Base-by-base conservation (phyloP, 2,329 filamentous ascomycete genomes). In the Leptographium galeiforme region DNA sequence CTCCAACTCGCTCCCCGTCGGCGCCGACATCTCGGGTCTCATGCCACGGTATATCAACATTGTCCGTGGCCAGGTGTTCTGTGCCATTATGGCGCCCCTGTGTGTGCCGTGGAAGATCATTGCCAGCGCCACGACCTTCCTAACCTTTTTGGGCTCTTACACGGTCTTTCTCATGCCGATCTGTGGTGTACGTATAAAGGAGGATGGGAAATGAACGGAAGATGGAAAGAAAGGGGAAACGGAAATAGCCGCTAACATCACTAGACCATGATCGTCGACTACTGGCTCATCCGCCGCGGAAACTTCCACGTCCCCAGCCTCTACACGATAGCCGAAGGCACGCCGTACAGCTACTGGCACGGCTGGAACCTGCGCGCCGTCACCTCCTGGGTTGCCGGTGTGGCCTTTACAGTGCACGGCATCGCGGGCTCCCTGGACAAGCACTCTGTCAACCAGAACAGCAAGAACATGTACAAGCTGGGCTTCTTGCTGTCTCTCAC, bases 101-200 rank as follows among this genome's bases (percentile, higher is more conserved):
- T 61, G 70, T 7, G 64, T 69, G 13, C 70, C 70, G 0, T 73
- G 71, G 71, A 63, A 70, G 43, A 63, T 74, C 3, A 63, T 73
- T 48, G 63, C 64, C 32, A 68, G 62, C 2, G 70, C 70, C 1
- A 56, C 61, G 13, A 64, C 63, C 12, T 71, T 73, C 56, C 58
- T 72, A 1, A 72, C 68, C 6, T 73, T 73, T 56, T 59, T 73
- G 1, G 64, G 65, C 7, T 66, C 63, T 2, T 72, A 72, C 55
- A 63, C 64, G 8, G 64, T 69, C 49, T 72, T 73, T 59, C 60
- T 72, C 55, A 66, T 65, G 50, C 70, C 71, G 0, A 63, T 72
- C 25, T 60, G 59, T 49, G 61, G 54, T 47, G 44, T 53, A 48
- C 25, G 50, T 48, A 40, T 40, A 14, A 40, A 7, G 16, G 6